These are phyloP conservation scores for Arthrobotrys sinensis DNA, from an alignment of 2,329 filamentous ascomycete species.

Conservation along the genomic window DNA sequence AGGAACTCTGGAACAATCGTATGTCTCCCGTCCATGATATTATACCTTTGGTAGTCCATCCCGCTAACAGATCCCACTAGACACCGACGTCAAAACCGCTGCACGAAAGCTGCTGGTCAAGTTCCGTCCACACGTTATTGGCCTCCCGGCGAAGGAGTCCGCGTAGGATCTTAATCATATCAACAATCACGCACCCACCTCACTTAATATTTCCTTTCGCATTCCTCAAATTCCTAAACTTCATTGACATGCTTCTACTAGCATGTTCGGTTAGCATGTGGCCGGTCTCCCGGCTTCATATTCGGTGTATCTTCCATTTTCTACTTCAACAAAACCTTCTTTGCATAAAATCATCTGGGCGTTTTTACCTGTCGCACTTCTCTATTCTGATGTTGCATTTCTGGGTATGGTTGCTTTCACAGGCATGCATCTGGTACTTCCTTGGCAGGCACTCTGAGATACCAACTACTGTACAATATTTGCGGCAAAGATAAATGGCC, in stretches of 20 bases:
- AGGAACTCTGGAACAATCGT: slow-evolving; percentile 79
- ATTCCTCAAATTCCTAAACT: background rate
- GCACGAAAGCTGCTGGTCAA: slow-evolving; percentile 57
- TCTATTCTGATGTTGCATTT: slow-evolving; percentile 44
- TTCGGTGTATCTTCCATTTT: background rate
- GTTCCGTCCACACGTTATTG: slow-evolving; percentile 56
- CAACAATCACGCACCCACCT: background rate
- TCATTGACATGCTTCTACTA: background rate
- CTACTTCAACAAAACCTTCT: slow-evolving; percentile 62
- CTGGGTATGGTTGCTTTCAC: slow-evolving; percentile 19
- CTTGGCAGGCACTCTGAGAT: slow-evolving; percentile 22
- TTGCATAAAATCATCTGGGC: slow-evolving; percentile 68
- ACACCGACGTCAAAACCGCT: slow-evolving; percentile 56
- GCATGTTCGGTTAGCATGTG: slow-evolving; percentile 8
- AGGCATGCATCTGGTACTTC: slow-evolving; percentile 1
- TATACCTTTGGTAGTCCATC: background rate
- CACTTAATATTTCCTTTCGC: background rate
- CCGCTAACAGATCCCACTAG: slow-evolving; percentile 35
- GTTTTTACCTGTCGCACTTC: slow-evolving; percentile 39
- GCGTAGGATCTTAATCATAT: slow-evolving; percentile 1
- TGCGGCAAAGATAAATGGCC: slow-evolving; percentile 8
- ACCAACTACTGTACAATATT: slow-evolving; percentile 33
- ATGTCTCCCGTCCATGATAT: slow-evolving; percentile 66
- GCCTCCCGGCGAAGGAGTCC: slow-evolving; percentile 47
- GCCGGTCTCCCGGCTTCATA: background rate